phyloP scores from a whole-genome alignment of 2,329 filamentous ascomycete species.

The Fusarium nygamai region DNA sequence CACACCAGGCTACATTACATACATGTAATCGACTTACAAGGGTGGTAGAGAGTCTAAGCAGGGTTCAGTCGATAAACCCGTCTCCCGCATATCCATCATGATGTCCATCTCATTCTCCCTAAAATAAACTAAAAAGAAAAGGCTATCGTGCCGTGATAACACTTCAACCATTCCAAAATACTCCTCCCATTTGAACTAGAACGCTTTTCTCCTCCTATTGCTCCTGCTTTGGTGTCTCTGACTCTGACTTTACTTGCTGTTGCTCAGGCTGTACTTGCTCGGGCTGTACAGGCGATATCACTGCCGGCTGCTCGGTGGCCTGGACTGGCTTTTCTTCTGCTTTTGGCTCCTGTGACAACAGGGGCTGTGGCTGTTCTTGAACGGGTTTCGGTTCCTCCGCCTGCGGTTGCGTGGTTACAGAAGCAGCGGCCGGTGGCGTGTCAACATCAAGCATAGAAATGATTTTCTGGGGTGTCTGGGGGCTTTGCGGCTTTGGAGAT shows the following conservation, averaged over 20 bases:
- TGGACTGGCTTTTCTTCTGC: conserved; percentile 3
- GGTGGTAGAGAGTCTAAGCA: conserved; percentile 2
- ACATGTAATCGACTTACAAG: conserved; percentile 39
- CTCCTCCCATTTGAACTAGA: background rate
- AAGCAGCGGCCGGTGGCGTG: background rate
- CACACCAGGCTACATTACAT: conserved; percentile 40
- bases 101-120: conserved; percentile 18
- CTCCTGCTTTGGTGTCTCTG: conserved; percentile 18
- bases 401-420: conserved; percentile 7
- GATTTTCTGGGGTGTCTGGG: conserved; percentile 13
- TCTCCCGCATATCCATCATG: conserved; percentile 24
- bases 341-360: conserved; percentile 1
- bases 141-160: conserved; percentile 1
- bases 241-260: conserved; percentile 15
- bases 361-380: conserved; percentile 1
- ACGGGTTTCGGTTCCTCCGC: conserved; percentile 1
- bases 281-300: background rate
- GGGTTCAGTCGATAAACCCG: conserved; percentile 18
- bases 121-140: conserved; percentile 22
- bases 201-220: background rate
- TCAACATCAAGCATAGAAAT: conserved; percentile 28
- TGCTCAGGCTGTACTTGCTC: conserved; percentile 2
- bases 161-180: background rate
- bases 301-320: conserved; percentile 9
- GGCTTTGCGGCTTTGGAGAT: background rate